Evolutionary conservation across 805 yeast species (phyloP).

Genomic region (Tetrapisispora pingtungensis): DNA sequence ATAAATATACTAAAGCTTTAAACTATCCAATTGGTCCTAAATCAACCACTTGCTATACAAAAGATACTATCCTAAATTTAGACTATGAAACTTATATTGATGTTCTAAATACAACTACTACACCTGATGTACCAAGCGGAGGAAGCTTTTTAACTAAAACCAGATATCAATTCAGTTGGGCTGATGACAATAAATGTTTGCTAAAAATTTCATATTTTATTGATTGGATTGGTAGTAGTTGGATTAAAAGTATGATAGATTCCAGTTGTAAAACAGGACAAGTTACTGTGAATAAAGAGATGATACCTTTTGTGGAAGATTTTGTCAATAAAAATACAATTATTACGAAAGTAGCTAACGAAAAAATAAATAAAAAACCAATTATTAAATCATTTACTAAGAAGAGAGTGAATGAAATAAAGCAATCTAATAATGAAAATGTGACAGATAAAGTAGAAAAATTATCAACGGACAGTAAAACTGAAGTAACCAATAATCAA

Average conservation of each 20-base stretch:
- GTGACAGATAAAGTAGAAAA: no score
- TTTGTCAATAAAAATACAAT: constrained; percentile 16
- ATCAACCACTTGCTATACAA: constrained; percentile 65
- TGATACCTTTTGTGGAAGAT: constrained; percentile 27
- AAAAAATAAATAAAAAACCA: not conserved
- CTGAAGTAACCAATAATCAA: no score
- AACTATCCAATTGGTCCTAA: constrained; percentile 86
- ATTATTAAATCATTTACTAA: not conserved
- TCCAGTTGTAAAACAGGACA: constrained; percentile 79
- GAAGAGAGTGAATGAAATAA: no score
- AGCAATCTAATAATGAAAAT: not conserved
- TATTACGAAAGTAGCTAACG: not conserved
- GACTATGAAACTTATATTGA: constrained; percentile 45
- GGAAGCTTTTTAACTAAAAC: constrained; percentile 63
- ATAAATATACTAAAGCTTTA: constrained; percentile 63
- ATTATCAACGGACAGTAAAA: no score
- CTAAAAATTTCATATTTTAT: constrained; percentile 52
- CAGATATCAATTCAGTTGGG: constrained; percentile 67
- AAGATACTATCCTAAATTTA: constrained; percentile 46
- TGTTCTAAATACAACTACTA: constrained; percentile 50
- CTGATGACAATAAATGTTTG: constrained; percentile 41
- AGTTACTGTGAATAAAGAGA: constrained; percentile 44
- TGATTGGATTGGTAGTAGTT: constrained; percentile 84
- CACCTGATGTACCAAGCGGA: constrained; percentile 95
- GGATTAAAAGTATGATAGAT: constrained; percentile 87